phyloP scores from a whole-genome alignment of 441 rosid species.

The Populus tomentosa region DNA sequence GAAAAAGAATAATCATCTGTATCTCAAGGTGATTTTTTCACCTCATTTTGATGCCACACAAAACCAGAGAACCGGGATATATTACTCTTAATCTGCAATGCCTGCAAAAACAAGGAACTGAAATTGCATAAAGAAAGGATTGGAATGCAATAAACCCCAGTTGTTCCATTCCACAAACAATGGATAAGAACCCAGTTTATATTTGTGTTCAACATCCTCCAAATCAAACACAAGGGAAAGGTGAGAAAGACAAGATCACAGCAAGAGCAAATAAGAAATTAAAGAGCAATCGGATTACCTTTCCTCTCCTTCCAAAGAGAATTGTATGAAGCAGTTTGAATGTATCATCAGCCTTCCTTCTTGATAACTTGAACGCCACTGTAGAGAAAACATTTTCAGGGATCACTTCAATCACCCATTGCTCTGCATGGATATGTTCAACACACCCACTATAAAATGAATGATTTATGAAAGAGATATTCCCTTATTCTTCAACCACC shows the following conservation, averaged over 20 bases:
- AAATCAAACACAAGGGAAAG: neutral
- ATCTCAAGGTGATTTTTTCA: slow-evolving; percentile 20
- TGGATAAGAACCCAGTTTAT: neutral
- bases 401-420: slow-evolving; percentile 13
- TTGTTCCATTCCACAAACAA: neutral
- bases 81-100: slow-evolving; percentile 75
- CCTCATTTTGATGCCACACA: slow-evolving; percentile 95
- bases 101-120: slow-evolving; percentile 52
- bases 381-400: slow-evolving; percentile 21
- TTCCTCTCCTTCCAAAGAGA: slow-evolving; percentile 84
- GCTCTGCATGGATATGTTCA: neutral
- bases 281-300: slow-evolving; percentile 41
- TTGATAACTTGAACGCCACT: slow-evolving; percentile 83
- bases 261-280: neutral
- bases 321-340: slow-evolving; percentile 72
- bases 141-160: neutral
- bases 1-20: neutral
- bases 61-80: slow-evolving; percentile 90
- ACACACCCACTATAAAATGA: neutral
- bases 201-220: neutral
- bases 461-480: neutral
- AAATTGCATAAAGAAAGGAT: slow-evolving; percentile 20
- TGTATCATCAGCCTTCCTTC: slow-evolving; percentile 76
- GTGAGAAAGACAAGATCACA: neutral
- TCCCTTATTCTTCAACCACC: neutral